Conservation (phyloP, 2,329 filamentous ascomycete species). For the Fusarium vanettenii region DNA sequence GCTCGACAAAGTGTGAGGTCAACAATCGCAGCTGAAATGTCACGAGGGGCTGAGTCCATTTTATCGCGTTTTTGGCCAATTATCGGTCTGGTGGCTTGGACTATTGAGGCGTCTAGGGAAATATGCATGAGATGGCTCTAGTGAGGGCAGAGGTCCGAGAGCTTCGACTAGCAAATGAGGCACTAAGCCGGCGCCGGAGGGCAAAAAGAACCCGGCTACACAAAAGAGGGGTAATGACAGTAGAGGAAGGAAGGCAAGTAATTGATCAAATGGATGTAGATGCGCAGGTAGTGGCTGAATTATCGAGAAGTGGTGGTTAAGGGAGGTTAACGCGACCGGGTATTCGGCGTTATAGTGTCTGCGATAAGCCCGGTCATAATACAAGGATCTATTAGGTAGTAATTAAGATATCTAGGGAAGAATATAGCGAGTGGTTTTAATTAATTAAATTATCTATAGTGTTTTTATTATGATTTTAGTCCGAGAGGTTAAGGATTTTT, state of each 20-base stretch:
- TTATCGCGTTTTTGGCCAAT: neutral
- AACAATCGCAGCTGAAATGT: neutral
- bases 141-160: too few species aligned
- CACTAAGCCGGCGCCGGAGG: neutral
- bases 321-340: too few species aligned
- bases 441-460: too few species aligned
- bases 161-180: neutral
- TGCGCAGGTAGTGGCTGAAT: too few species aligned
- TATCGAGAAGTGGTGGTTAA: neutral
- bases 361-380: too few species aligned
- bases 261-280: slow-evolving; percentile 12
- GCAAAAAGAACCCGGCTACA: slow-evolving; percentile 6
- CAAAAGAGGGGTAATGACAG: slow-evolving; percentile 9
- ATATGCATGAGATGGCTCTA: too few species aligned
- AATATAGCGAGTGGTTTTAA: too few species aligned
- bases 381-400: too few species aligned
- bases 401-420: too few species aligned
- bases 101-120: neutral
- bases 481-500: too few species aligned
- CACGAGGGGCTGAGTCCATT: neutral
- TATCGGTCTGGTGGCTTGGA: neutral
- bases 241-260: slow-evolving; percentile 10
- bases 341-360: too few species aligned
- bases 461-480: too few species aligned
- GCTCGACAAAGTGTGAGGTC: neutral